Evolutionary conservation across 2,329 filamentous ascomycete genomes (phyloP), one percentile per base, ranked within the genome.

Genomic region (Colletotrichum cordylinicola): DNA sequence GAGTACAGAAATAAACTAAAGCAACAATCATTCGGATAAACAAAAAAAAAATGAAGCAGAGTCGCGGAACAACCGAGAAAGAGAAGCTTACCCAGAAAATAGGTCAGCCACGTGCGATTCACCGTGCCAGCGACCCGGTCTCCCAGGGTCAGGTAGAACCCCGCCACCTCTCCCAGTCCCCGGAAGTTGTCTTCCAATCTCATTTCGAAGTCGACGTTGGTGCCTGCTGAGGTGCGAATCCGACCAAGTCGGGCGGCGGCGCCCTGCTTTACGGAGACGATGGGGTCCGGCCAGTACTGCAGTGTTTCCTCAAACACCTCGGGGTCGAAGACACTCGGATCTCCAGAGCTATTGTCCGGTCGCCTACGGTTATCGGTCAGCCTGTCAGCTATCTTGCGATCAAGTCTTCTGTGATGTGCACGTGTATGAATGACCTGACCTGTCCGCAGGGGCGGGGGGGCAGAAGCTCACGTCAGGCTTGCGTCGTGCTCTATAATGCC

Each of bases 251-350:
- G 78, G 12, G 81, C 81, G 8, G 56, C 24, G 24, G 81, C 82
- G 9, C 81, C 81, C 3, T 67, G 35, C 52, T 29, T 43, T 4
- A 67, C 33, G 64, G 27, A n/a, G 27, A 67, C 39, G 24, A 52
- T 16, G 10, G 64, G 39, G 12, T 52, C 64, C 3, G 39, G 35
- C 64, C 64, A 67, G 64, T 67, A 67, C 21, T 43, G 27, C 16
- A 43, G 21, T 27, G 64, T 67, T 67, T 67, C 64, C 24, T 66
- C 76, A 76, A 78, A 83, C 16, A 82, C 77, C 27, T 76, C 74
- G 13, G 78, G 68, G 56, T 80, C 72, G 64, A 83, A 83, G 31
- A 78, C 78, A 67, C 80, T 75, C 75, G 80, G 81, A 75, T 83
- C 78, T 39, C 81, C 81, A 31, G 78, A 79, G 70, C 75, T 69